Evolutionary conservation across 306 rosid genomes (phyloP), one percentile per base, ranked within the genome.

Genomic region (Ormosia emarginata): DNA sequence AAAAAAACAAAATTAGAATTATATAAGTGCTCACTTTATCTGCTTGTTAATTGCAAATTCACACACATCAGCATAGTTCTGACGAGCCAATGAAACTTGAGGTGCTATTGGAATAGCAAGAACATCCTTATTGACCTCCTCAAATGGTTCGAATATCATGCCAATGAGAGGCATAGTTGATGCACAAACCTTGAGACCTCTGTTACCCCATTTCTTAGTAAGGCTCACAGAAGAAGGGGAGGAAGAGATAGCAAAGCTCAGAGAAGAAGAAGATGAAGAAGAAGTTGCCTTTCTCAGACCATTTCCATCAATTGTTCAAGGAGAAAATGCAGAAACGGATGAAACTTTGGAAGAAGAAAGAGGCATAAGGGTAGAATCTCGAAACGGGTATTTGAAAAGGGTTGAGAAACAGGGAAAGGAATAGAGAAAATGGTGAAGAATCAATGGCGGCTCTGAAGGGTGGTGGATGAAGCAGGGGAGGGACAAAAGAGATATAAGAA

Each of bases 21-120:
- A 72, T 2, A 67, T 4, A 75, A 64, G 2, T 7, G 83, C 80
- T 74, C 24, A 89, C 90, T 89, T 89, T 1, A 89, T 89, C 83
- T 89, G 92, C 56, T 86, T 86, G 30, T 89, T 89, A 71, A 84
- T 84, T 0, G 70, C 90, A 47, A 86, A 65, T 82, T 89, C 90
- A 73, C 84, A 86, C 44, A 82, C 83, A 70, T 67, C 76, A 14
- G 11, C 58, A 43, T 76, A 89, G 15, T 39, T 18, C 61, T 89
- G 90, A 13, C 87, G 84, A 55, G 90, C 90, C 71, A 86, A 3
- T 14, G 92, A 89, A 77, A 84, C 90, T 2, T 67, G 84, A 36
- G 84, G 86, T 13, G 83, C 75, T 4, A 69, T 14, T 0, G 92
- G 92, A 71, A 86, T 68, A 75, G 82, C 79, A 15, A 84, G 78